Conservation (phyloP, 768 basidiomycete genomes). For the Lanmaoa rubissima region DNA sequence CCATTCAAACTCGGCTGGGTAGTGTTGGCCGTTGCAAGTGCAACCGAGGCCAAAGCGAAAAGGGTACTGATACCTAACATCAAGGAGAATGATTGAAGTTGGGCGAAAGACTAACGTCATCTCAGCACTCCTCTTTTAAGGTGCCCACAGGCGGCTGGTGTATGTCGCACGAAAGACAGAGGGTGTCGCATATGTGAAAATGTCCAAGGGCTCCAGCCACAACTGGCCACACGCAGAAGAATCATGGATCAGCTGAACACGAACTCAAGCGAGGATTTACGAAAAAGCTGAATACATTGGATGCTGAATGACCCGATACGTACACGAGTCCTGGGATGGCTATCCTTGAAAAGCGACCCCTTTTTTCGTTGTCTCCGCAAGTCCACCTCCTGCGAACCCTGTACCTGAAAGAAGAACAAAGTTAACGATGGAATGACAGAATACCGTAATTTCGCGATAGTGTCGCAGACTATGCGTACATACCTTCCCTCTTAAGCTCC, state of each 20-base stretch:
- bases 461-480: conserved; percentile 12
- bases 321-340: background rate
- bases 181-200: too few relatives aligned
- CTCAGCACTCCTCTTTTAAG: background rate
- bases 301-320: conserved; percentile 1
- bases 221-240: background rate
- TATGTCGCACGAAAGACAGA: background rate
- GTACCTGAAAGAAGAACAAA: conserved; percentile 53
- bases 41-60: background rate
- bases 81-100: background rate
- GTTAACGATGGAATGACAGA: background rate
- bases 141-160: background rate
- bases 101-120: background rate
- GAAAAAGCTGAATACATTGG: background rate
- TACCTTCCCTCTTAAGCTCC: conserved; percentile 87
- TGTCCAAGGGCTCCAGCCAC: too few relatives aligned
- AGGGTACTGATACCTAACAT: background rate
- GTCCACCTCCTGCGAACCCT: conserved; percentile 91
- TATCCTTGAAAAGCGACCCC: conserved; percentile 88
- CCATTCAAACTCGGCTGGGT: conserved; percentile 28
- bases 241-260: background rate
- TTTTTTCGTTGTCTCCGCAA: conserved; percentile 80
- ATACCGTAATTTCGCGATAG: background rate
- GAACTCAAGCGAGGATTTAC: background rate
- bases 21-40: conserved; percentile 10